Evolutionary conservation across 768 basidiomycete genomes (phyloP).

Genomic region (Trametes meyenii): DNA sequence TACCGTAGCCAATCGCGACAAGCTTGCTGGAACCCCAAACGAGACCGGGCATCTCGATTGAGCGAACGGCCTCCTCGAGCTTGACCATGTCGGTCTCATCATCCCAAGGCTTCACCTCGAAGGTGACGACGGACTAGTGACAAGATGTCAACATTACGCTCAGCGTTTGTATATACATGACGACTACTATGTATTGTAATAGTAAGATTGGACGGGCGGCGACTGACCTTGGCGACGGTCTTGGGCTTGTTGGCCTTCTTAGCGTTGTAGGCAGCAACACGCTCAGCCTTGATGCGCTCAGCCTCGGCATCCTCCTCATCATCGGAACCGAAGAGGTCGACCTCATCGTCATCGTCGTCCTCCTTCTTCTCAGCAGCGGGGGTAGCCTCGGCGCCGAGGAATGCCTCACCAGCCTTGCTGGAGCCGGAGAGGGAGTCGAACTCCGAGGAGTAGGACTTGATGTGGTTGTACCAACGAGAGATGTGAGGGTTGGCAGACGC

Average conservation of each 20-base stretch:
- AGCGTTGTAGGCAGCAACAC: slow-evolving; percentile 89
- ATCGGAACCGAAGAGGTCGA: slow-evolving; percentile 82
- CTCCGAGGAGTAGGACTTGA: slow-evolving; percentile 82
- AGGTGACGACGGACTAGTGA: slow-evolving; percentile 88
- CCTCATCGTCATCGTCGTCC: slow-evolving; percentile 45
- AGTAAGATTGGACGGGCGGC: slow-evolving; percentile 3
- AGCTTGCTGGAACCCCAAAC: slow-evolving; percentile 96
- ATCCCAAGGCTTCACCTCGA: slow-evolving; percentile 99
- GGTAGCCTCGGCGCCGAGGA: slow-evolving; percentile 55
- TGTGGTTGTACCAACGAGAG: slow-evolving; percentile 93
- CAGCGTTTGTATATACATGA: slow-evolving; percentile 15
- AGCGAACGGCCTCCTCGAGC: slow-evolving; percentile 82
- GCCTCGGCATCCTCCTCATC: slow-evolving; percentile 53
- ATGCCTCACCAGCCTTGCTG: slow-evolving; percentile 77
- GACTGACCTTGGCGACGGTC: slow-evolving; percentile 77
- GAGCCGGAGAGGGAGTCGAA: slow-evolving; percentile 81
- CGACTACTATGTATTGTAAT: background rate
- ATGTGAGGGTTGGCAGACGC: slow-evolving; percentile 70
- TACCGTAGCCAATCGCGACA: slow-evolving; percentile 90
- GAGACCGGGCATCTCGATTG: slow-evolving; percentile 87
- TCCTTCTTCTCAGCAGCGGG: slow-evolving; percentile 45
- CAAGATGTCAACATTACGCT: slow-evolving; percentile 9
- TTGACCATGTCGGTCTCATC: slow-evolving; percentile 97
- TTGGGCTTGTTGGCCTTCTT: slow-evolving; percentile 94
- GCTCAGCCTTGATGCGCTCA: slow-evolving; percentile 75